phyloP scores from a whole-genome alignment of 306 rosid genomes.

The Prunus mume region DNA sequence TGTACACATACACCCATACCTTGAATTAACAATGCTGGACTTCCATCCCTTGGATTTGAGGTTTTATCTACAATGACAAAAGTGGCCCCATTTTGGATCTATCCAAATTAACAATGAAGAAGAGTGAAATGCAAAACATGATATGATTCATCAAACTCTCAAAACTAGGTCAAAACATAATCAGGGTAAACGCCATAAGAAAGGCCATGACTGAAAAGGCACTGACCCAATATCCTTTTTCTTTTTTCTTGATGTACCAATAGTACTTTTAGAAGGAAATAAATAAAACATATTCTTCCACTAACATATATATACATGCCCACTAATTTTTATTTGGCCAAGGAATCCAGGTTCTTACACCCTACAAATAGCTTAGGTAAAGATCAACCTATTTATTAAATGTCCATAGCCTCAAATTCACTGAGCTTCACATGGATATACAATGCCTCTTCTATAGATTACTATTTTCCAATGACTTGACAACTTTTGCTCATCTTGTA shows the following conservation, averaged over 20 bases:
- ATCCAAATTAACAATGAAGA: too few species aligned
- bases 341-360: not conserved
- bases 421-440: not conserved
- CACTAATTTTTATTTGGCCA: not conserved
- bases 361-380: not conserved
- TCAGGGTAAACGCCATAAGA: too few species aligned
- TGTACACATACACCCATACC: too few species aligned
- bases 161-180: constrained; percentile 10
- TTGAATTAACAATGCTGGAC: too few species aligned
- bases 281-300: not conserved
- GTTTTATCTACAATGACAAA: too few species aligned
- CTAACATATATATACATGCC: not conserved
- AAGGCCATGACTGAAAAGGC: too few species aligned
- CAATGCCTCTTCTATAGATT: not conserved
- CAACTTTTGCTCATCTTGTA: not conserved
- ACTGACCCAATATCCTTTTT: too few species aligned
- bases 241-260: not conserved
- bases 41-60: too few species aligned
- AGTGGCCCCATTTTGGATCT: too few species aligned
- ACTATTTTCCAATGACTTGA: not conserved
- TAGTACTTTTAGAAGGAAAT: constrained; percentile 4
- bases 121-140: constrained; percentile 10
- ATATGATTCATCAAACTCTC: constrained; percentile 13
- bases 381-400: not conserved
- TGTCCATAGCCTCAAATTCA: not conserved